A percentile compares a stretch with the other conserved stretches of the same genome.
Evolutionary conservation across 2,329 filamentous ascomycete species (phyloP).

Genomic region (Talaromyces funiculosus): DNA sequence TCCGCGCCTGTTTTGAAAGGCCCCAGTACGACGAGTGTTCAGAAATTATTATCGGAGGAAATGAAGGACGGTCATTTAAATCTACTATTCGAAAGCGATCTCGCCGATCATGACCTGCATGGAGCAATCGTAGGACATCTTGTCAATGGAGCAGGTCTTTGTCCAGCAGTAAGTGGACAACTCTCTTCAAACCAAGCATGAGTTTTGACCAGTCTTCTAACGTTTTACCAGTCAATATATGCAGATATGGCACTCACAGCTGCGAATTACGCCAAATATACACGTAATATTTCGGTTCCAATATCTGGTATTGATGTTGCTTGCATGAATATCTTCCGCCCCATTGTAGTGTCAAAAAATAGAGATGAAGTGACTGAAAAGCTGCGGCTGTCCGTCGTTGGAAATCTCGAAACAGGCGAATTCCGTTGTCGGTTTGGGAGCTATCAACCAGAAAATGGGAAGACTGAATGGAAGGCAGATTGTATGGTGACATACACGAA

Average conservation of each 20-base stretch:
- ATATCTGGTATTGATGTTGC: background rate
- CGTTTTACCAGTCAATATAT: background rate
- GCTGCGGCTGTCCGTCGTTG: background rate
- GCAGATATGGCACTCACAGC: constrained; percentile 1
- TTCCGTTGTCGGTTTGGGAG: background rate
- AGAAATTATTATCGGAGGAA: background rate
- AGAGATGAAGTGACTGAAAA: background rate
- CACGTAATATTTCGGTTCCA: background rate
- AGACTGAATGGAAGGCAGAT: background rate
- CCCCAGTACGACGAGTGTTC: background rate
- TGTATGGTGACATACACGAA: background rate
- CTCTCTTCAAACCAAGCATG: too few relatives aligned
- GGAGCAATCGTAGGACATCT: background rate
- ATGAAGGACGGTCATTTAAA: background rate
- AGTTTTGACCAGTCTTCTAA: too few relatives aligned
- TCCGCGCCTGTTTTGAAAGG: background rate
- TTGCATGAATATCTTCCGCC: background rate
- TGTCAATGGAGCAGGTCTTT: background rate
- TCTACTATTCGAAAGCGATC: background rate
- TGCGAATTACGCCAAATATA: background rate
- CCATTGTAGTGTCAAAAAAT: background rate
- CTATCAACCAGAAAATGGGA: background rate
- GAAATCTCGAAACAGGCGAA: background rate
- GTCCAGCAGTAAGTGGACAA: background rate
- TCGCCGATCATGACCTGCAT: background rate